phyloP scores from a whole-genome alignment of 1,139 yeast species.

The Eremothecium gossypii region DNA sequence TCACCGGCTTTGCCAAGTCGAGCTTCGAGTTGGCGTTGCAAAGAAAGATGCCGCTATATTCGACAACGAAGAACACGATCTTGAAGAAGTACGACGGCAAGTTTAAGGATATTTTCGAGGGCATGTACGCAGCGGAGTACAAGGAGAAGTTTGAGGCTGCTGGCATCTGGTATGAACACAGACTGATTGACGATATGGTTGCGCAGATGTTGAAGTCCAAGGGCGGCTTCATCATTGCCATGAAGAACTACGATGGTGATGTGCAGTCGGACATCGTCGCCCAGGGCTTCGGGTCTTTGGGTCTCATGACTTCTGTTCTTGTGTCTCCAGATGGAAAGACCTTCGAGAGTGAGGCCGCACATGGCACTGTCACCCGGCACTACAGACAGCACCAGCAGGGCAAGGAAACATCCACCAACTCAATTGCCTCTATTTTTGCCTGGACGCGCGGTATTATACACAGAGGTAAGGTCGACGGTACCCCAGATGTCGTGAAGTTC shows the following conservation, averaged over 20 bases:
- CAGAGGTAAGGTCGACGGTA: constrained; percentile 66
- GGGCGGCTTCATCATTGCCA: constrained; percentile 76
- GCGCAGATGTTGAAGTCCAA: constrained; percentile 81
- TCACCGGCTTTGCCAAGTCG: constrained; percentile 66
- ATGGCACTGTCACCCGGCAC: constrained; percentile 82
- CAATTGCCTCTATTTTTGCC: constrained; percentile 77
- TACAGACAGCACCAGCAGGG: constrained; percentile 79
- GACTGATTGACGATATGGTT: constrained; percentile 81
- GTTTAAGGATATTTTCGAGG: constrained; percentile 72
- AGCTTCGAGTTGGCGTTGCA: constrained; percentile 66
- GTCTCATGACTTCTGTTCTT: constrained; percentile 74
- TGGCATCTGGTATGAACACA: constrained; percentile 74
- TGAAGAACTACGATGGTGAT: constrained; percentile 82
- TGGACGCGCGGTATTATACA: constrained; percentile 81
- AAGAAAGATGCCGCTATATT: constrained; percentile 56
- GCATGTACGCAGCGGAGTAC: constrained; percentile 50
- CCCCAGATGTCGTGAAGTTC: constrained; percentile 62
- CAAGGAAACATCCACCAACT: constrained; percentile 74
- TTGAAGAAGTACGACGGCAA: constrained; percentile 75
- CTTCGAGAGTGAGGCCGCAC: constrained; percentile 79
- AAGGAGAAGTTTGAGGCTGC: constrained; percentile 47
- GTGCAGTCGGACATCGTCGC: constrained; percentile 81
- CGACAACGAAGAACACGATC: constrained; percentile 73
- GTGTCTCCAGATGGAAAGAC: constrained; percentile 84
- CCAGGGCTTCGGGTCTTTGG: constrained; percentile 78